Conservation (phyloP, 2,329 filamentous ascomycete species). For the Pestalotiopsis fici region DNA sequence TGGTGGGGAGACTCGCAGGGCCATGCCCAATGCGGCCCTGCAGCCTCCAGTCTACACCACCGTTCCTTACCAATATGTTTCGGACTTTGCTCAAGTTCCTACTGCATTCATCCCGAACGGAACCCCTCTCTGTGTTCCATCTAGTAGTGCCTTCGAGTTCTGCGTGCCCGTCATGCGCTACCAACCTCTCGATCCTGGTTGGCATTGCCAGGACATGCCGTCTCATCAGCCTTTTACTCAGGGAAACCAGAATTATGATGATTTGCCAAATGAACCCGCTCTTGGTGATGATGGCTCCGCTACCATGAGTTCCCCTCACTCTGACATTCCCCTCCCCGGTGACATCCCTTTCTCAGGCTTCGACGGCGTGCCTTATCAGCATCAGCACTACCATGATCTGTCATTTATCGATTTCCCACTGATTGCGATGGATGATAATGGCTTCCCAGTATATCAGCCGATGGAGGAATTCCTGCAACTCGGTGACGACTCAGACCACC, state of each 20-base stretch:
- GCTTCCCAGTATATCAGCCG: neutral
- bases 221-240: neutral
- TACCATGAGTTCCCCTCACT: neutral
- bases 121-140: neutral
- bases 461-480: neutral
- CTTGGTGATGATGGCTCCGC: neutral
- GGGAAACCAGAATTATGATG: neutral
- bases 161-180: neutral
- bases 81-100: neutral
- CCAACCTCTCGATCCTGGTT: neutral
- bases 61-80: constrained; percentile 7
- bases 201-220: neutral
- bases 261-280: neutral
- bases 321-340: neutral
- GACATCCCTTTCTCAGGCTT: neutral
- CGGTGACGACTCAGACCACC: neutral
- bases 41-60: neutral
- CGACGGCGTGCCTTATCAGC: neutral
- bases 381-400: neutral
- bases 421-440: neutral
- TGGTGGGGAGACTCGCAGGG: constrained; percentile 1
- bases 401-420: neutral
- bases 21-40: neutral
- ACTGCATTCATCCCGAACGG: neutral
- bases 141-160: neutral